Evolutionary conservation across 495 filamentous ascomycete genomes (phyloP), one percentile per base, ranked within the genome.

Genomic region (Geopyxis carbonaria): DNA sequence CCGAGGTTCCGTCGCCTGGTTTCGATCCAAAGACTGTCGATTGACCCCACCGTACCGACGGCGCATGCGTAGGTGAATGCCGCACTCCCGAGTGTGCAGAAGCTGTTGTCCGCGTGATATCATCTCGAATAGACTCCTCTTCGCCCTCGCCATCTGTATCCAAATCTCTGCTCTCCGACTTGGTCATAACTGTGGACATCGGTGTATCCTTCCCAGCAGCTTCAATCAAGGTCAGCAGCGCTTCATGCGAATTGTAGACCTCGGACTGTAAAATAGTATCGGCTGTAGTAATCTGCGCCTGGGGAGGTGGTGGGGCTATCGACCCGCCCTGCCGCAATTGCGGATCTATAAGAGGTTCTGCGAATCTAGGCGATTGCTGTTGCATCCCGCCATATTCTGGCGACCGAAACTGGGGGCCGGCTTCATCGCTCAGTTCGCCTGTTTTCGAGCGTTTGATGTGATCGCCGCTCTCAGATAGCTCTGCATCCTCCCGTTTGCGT

Each of bases 181-280:
- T 43, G 14, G 47, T 27, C 23, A 22, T 38, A 16, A 43, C 28
- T 7, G 33, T 42, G 18, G 43, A 37, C 29, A 50, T 31, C 8
- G 52, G 52, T 9, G 51, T 44, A 32, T 50, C 46, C 31, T 66
- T 56, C 2, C 67, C 66, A 5, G 70, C 69, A 5, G 70, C 70
- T 43, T 73, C 67, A n/a, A 69, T 69, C 16, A 75, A 50, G 9
- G 72, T 53, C 52, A 71, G 62, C n/a, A 75, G 50, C 19, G 70
- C 70, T 48, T 75, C 70, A 38, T 71, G 67, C 22, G 65, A 68
- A 43, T 68, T 71, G 29, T 66, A 69, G 38, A 75, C 72, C 8
- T 68, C 65, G 11, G 62, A 66, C 40, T 68, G 70, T 34, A 75
- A 58, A 36, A 75, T 40, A 36, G 46, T 50, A n/a, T 68, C 67